These are phyloP conservation scores for Maudiozyma turicensis DNA, from an alignment of 805 yeast species.

Conservation along the genomic window DNA sequence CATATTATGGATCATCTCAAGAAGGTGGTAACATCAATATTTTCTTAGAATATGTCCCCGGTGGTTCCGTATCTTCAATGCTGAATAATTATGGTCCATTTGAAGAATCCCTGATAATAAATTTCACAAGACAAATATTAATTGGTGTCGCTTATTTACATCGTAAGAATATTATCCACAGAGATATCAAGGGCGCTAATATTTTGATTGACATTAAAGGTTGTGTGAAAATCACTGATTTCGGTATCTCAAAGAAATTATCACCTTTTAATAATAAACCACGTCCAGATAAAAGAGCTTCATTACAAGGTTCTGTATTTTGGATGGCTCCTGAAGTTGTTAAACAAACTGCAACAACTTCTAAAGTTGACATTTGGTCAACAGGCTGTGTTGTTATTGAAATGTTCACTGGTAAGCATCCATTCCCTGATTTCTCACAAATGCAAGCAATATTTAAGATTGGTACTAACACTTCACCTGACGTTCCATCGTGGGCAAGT, in stretches of 20 bases:
- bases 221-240: conserved; percentile 75
- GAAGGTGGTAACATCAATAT: conserved; percentile 68
- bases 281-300: conserved; percentile 44
- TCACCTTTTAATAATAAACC: conserved; percentile 43
- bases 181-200: conserved; percentile 87
- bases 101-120: conserved; percentile 64
- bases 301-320: conserved; percentile 87
- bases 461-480: conserved; percentile 78
- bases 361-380: conserved; percentile 95
- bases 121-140: conserved; percentile 66
- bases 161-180: conserved; percentile 64
- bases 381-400: conserved; percentile 90
- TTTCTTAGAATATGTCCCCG: conserved; percentile 67
- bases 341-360: conserved; percentile 81
- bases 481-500: conserved; percentile 65
- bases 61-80: conserved; percentile 65
- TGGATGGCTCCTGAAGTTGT: conserved; percentile 99
- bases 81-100: conserved; percentile 66
- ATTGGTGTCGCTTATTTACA: conserved; percentile 70
- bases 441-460: conserved; percentile 96
- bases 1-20: conserved; percentile 80
- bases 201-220: conserved; percentile 73
- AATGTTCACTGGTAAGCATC: conserved; percentile 93
- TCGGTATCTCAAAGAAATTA: conserved; percentile 67
- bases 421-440: conserved; percentile 88